Conservation (phyloP, 495 filamentous ascomycete genomes). For the Daldinia grandis region DNA sequence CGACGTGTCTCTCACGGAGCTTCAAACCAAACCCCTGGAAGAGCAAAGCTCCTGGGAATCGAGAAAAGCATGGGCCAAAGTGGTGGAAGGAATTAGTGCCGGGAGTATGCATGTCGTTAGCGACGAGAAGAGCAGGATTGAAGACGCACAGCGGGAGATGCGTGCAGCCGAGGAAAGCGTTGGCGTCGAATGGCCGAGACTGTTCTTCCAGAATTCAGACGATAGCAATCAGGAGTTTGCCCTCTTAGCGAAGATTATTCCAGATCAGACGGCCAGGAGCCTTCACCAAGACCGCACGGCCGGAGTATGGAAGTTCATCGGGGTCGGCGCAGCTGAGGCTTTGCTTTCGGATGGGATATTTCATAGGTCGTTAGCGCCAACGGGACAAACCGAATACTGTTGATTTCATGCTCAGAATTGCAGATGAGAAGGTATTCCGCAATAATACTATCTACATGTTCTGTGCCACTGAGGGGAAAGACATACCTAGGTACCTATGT, state of each 20-base stretch:
- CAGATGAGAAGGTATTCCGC: neutral
- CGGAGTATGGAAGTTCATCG: slow-evolving; percentile 29
- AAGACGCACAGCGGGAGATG: slow-evolving; percentile 62
- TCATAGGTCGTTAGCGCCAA: slow-evolving; percentile 37
- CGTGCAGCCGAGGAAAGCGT: slow-evolving; percentile 66
- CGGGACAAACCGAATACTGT: neutral
- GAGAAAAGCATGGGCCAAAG: neutral
- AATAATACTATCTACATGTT: neutral
- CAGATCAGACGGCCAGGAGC: slow-evolving; percentile 32
- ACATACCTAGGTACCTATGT: neutral
- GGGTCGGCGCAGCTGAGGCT: slow-evolving; percentile 20
- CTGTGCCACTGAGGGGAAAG: neutral
- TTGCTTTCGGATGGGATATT: slow-evolving; percentile 27
- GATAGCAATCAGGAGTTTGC: neutral
- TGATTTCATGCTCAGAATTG: neutral
- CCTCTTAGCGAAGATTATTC: slow-evolving; percentile 8
- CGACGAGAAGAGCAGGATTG: slow-evolving; percentile 50
- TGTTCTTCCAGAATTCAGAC: slow-evolving; percentile 3
- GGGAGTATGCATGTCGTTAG: slow-evolving; percentile 51
- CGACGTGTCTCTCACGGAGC: neutral
- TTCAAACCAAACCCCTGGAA: neutral
- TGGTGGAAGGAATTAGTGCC: neutral
- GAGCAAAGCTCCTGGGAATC: slow-evolving; percentile 1
- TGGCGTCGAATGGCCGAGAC: slow-evolving; percentile 63
- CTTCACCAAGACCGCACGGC: slow-evolving; percentile 62